phyloP scores from a whole-genome alignment of 2,329 filamentous ascomycete species.

The Diaporthe capsici region DNA sequence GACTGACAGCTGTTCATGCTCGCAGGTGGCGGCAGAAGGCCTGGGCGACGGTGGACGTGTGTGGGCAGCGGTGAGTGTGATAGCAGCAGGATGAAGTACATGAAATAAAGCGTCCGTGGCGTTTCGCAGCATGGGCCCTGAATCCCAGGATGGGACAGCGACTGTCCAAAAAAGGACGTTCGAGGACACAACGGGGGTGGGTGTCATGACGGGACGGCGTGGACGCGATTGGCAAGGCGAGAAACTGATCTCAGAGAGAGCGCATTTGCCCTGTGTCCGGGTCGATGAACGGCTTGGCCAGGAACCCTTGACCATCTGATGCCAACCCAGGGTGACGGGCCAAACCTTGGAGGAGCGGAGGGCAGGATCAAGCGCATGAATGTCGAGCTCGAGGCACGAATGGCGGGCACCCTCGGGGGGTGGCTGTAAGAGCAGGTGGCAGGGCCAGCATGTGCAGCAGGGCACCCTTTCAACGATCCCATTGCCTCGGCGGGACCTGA shows the following conservation, averaged over 20 bases:
- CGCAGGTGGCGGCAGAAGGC: constrained; percentile 29
- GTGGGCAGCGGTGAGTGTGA: constrained; percentile 34
- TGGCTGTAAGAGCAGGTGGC: constrained; percentile 11
- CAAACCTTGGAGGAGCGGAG: constrained; percentile 26
- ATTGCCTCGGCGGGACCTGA: constrained; percentile 31
- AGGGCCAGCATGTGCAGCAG: constrained; percentile 23
- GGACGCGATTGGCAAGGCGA: constrained; percentile 20
- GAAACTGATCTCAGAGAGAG: constrained; percentile 30
- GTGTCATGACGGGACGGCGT: constrained; percentile 23
- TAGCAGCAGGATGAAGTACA: constrained; percentile 31
- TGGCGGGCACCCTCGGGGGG: constrained; percentile 19
- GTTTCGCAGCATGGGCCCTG: constrained; percentile 27
- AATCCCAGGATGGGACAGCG: constrained; percentile 19
- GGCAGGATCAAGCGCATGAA: constrained; percentile 32
- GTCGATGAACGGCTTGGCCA: constrained; percentile 15
- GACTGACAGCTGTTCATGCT: constrained; percentile 34
- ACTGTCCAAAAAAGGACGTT: constrained; percentile 22
- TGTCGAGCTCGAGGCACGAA: constrained; percentile 23
- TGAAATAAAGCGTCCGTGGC: constrained; percentile 32
- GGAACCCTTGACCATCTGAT: constrained; percentile 37
- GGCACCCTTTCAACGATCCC: constrained; percentile 32
- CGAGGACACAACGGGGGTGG: constrained; percentile 23
- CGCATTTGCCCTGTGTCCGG: background rate
- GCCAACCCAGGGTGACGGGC: constrained; percentile 35
- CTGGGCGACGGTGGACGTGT: constrained; percentile 19